phyloP scores from a whole-genome alignment of 2,329 filamentous ascomycete genomes.

The Paecilomyces dactylethromorphus region DNA sequence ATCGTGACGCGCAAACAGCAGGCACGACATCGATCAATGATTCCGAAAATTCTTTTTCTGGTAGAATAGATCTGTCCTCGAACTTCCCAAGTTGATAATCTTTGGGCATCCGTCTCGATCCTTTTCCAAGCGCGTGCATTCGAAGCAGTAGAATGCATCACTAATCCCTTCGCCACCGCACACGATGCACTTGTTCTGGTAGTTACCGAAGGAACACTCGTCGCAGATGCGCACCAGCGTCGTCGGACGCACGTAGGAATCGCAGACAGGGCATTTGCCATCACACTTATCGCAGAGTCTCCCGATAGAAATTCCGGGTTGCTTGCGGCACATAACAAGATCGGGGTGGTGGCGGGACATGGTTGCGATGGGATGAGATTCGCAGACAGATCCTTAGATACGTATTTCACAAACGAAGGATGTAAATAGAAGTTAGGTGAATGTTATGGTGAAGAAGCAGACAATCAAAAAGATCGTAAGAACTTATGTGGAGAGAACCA shows the following conservation, averaged over 20 bases:
- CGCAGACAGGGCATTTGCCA: constrained; percentile 98
- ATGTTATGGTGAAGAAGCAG: neutral
- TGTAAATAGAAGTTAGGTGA: neutral
- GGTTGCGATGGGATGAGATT: constrained; percentile 15
- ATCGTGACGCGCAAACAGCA: constrained; percentile 1
- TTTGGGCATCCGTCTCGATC: constrained; percentile 97
- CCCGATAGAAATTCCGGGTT: constrained; percentile 93
- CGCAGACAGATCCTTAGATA: neutral
- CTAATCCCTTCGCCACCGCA: constrained; percentile 97
- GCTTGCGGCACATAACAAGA: constrained; percentile 99
- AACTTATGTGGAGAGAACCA: neutral
- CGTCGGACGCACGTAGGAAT: constrained; percentile 96
- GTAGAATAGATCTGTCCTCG: constrained; percentile 82
- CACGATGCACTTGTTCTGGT: constrained; percentile 99
- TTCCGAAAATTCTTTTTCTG: constrained; percentile 58
- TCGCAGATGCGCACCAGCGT: constrained; percentile 98
- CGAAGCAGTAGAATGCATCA: constrained; percentile 98
- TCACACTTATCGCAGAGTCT: constrained; percentile 99
- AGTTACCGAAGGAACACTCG: constrained; percentile 99
- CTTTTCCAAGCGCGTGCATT: constrained; percentile 94
- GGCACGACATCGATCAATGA: constrained; percentile 23
- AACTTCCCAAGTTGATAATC: constrained; percentile 97
- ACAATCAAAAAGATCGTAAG: neutral
- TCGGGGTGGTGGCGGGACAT: constrained; percentile 97
- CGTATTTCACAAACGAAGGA: neutral